Evolutionary conservation across 2,329 filamentous ascomycete species (phyloP), one percentile per base, ranked within the genome.

Genomic region (Beauveria sp.): DNA sequence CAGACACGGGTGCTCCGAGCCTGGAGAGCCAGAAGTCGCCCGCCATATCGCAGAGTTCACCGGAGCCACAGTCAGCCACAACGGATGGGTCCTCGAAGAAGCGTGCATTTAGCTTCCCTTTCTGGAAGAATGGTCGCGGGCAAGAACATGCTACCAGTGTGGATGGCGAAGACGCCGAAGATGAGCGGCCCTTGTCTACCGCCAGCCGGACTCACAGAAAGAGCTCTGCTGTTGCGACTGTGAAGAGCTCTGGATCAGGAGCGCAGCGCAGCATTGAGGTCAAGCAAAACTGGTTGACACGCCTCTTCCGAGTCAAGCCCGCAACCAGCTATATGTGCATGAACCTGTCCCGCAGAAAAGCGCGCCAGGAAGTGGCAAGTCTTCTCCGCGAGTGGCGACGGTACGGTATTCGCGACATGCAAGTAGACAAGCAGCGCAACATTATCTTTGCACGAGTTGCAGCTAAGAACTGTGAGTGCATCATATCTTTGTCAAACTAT

Each of bases 221-320:
- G 56, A 69, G 67, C 52, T 55, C 50, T n/a, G 65, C 49, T 66
- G 68, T 31, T 64, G 67, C 55, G 70, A 66, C 46, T 70, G 26
- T 75, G 64, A 69, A 72, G 22, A 74, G 74, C 31, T 74, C 73
- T 38, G 72, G 73, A 34, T 73, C 72, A 63, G 73, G 73, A 20
- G 67, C 69, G 34, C 76, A 75, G 64, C 81, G 81, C 62, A 81
- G 81, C 74, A 89, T 83, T 69, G 86, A 86, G 64, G 82, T 85
- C 34, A 88, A 86, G 70, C 87, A 91, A 69, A 96, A 89, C 67
- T 97, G 93, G 93, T 83, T 98, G 59, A 88, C 91, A 34, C 89
- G 91, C 18, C 85, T 98, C 51, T 91, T 98, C 77, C 86, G 91
- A 61, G 88, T 97, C 70, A 96, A 95, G 72, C 93, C 93, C 1